phyloP scores from a whole-genome alignment of 202 grass and related monocot species.

The Sporobolus alterniflorus region DNA sequence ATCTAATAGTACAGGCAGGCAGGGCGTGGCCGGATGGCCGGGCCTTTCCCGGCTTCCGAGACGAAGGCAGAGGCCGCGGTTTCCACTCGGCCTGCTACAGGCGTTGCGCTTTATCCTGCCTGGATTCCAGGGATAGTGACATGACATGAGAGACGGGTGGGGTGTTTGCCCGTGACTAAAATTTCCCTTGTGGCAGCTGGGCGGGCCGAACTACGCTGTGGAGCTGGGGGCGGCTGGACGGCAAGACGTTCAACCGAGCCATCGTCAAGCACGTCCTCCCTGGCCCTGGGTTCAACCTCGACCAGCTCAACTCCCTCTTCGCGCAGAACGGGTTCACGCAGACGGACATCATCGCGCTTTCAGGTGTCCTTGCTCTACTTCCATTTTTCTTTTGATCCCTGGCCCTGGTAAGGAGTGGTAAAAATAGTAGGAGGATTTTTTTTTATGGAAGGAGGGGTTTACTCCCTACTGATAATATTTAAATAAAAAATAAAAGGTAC shows the following conservation, averaged over 20 bases:
- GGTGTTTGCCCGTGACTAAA: conserved; percentile 30
- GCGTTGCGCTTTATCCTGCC: neutral
- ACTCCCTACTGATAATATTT: too few species aligned
- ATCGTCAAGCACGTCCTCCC: conserved; percentile 74
- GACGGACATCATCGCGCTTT: conserved; percentile 82
- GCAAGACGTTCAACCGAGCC: conserved; percentile 61
- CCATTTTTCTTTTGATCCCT: neutral
- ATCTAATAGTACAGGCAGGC: neutral
- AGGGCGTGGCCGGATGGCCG: neutral
- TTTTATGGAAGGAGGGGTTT: too few species aligned
- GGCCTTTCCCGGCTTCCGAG: neutral
- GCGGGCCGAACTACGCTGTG: conserved; percentile 65
- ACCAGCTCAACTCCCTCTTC: conserved; percentile 72
- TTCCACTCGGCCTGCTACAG: neutral
- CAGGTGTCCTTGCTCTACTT: conserved; percentile 30
- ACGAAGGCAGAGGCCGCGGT: neutral
- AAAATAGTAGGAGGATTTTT: too few species aligned
- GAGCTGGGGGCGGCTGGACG: conserved; percentile 85
- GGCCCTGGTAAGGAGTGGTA: neutral
- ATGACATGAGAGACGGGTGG: neutral
- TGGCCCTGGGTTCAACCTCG: conserved; percentile 62
- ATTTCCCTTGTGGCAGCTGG: conserved; percentile 27
- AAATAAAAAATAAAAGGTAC: too few species aligned
- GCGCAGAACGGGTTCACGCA: conserved; percentile 63
- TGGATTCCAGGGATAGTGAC: conserved; percentile 28